Conservation (phyloP, 805 yeast genomes). For the Candida nitratophila region DNA sequence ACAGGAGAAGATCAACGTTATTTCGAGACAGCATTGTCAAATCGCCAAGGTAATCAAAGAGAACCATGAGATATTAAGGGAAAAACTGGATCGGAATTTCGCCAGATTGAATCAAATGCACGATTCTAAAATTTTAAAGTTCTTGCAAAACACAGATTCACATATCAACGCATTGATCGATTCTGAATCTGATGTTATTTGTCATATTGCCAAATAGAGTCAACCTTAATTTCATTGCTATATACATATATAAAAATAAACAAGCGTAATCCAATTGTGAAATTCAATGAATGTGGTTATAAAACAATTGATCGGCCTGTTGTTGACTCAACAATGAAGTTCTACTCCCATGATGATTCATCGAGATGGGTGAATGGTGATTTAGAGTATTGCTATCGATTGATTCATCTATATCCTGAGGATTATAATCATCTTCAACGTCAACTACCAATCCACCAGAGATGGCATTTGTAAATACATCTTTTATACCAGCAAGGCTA, state of each 20-base stretch:
- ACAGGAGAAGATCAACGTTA: neutral
- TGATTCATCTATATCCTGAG: no score
- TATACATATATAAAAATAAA: no score
- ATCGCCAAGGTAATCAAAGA: constrained; percentile 8
- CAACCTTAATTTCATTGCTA: no score
- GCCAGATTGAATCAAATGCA: constrained; percentile 8
- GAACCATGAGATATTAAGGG: constrained; percentile 7
- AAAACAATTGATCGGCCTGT: no score
- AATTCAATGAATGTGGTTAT: no score
- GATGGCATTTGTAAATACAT: neutral
- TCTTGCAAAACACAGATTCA: constrained; percentile 7
- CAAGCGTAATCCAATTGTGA: no score
- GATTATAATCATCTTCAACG: neutral
- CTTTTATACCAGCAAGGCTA: neutral
- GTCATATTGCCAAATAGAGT: no score
- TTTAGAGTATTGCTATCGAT: no score
- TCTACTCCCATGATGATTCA: no score
- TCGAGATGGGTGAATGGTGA: no score
- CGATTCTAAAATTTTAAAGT: constrained; percentile 6
- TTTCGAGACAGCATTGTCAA: neutral
- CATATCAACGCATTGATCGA: constrained; percentile 7
- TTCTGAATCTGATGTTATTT: constrained; percentile 7
- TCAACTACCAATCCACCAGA: neutral
- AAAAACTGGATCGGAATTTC: constrained; percentile 9
- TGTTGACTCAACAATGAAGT: no score